Evolutionary conservation across 805 yeast species (phyloP).

Genomic region (Metschnikowia peoriensis): DNA sequence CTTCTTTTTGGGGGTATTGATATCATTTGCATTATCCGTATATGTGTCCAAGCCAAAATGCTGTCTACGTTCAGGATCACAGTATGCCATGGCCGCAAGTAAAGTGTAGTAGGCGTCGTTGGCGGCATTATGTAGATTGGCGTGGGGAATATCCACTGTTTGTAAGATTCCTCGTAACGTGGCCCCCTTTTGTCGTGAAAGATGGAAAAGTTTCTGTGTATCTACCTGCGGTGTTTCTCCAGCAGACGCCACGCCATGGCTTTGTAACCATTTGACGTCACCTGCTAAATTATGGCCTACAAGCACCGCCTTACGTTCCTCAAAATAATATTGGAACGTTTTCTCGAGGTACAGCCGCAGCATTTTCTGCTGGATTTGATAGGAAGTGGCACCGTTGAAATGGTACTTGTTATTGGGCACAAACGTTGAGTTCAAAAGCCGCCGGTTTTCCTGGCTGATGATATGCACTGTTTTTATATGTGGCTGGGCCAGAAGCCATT

Average conservation of each 20-base stretch:
- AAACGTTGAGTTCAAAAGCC: slow-evolving; percentile 17
- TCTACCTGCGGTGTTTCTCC: slow-evolving; percentile 18
- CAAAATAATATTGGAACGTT: slow-evolving; percentile 19
- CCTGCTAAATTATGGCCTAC: slow-evolving; percentile 20
- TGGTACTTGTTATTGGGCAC: slow-evolving; percentile 24
- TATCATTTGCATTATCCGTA: background rate
- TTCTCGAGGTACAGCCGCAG: slow-evolving; percentile 12
- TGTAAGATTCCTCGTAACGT: slow-evolving; percentile 23
- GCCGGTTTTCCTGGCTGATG: slow-evolving; percentile 19
- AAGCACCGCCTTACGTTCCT: slow-evolving; percentile 16
- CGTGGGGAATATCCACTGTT: slow-evolving; percentile 21
- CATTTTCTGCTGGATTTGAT: slow-evolving; percentile 14
- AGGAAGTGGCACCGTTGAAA: slow-evolving; percentile 24
- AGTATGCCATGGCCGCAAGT: slow-evolving; percentile 23
- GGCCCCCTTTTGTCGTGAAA: slow-evolving; percentile 19
- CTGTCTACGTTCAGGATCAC: slow-evolving; percentile 23
- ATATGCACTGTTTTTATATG: slow-evolving; percentile 21
- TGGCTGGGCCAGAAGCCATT: slow-evolving; percentile 18
- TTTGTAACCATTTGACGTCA: slow-evolving; percentile 17
- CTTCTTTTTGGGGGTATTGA: background rate
- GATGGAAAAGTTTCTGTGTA: slow-evolving; percentile 18
- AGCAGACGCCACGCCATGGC: slow-evolving; percentile 11
- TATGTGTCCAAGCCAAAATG: slow-evolving; percentile 16
- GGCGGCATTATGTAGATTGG: slow-evolving; percentile 28
- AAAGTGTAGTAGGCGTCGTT: slow-evolving; percentile 30